phyloP scores from a whole-genome alignment of 2,329 filamentous ascomycete species.

The Laburnicola sp. region DNA sequence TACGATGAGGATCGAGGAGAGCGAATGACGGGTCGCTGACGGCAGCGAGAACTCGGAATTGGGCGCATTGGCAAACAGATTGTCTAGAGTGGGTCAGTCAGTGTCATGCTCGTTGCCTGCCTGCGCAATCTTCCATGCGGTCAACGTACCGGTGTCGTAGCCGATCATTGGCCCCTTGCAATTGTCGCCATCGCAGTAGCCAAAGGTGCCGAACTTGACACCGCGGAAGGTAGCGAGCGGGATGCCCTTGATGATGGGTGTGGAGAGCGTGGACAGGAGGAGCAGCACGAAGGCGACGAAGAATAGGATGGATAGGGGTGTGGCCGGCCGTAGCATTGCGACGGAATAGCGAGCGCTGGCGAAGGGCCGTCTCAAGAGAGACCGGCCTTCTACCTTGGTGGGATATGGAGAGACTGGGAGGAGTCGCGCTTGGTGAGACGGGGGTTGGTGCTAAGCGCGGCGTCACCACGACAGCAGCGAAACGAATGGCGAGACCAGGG shows the following conservation, averaged over 20 bases:
- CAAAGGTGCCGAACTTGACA: slow-evolving; percentile 88
- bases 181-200: slow-evolving; percentile 68
- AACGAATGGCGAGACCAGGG: neutral
- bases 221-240: slow-evolving; percentile 77
- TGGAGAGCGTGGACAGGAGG: slow-evolving; percentile 85
- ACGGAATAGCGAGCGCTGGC: slow-evolving; percentile 27
- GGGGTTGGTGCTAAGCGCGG: slow-evolving; percentile 3
- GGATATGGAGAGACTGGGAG: neutral
- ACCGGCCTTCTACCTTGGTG: slow-evolving; percentile 25
- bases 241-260: slow-evolving; percentile 83
- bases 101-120: neutral
- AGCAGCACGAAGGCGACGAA: slow-evolving; percentile 82
- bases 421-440: slow-evolving; percentile 4
- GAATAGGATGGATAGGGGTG: slow-evolving; percentile 83
- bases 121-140: too few species aligned
- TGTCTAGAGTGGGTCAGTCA: slow-evolving; percentile 45
- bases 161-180: slow-evolving; percentile 80
- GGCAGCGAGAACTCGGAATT: slow-evolving; percentile 62
- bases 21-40: slow-evolving; percentile 65
- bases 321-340: slow-evolving; percentile 87
- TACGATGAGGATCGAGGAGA: slow-evolving; percentile 89
- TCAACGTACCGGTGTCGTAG: slow-evolving; percentile 75
- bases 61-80: slow-evolving; percentile 51
- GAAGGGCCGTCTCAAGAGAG: slow-evolving; percentile 34
- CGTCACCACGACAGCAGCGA: neutral